Evolutionary conservation across 2,329 filamentous ascomycete species (phyloP), one percentile per base, ranked within the genome.

Genomic region (Penicillium sp.): DNA sequence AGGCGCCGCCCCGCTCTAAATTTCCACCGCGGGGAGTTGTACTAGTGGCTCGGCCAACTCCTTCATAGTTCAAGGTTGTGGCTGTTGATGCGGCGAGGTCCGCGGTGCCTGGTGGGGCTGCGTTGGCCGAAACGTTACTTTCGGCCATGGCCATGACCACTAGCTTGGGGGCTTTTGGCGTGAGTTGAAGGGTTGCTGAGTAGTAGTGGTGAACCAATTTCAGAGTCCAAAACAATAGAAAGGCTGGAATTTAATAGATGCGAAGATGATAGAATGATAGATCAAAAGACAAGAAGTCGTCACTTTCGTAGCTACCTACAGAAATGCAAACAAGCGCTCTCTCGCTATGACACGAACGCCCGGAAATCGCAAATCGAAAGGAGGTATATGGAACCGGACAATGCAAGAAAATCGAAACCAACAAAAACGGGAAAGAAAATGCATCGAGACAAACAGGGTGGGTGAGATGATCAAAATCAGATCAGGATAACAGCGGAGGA

Each of bases 351-450:
- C 18, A 54, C 40, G 23, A 42, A 55, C 34, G 23, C 48, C 36
- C 24, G 14, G 26, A 47, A 53, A 49, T 51, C 57, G 44, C 44
- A 59, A 47, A 52, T 59, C 47, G 52, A 56, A 44, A 56, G 34
- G 51, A 49, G 56, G 58, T 61, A 60, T 63, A 61, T 55, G 44
- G 49, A 37, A 53, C 29, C 49, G 48, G 48, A 36, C 36, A 58
- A 56, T 56, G 48, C 51, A 42, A 42, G 23, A n/a, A 55, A 52
- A 19, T 33, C 5, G 13, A 34, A 23, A 26, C 9, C 3, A 37
- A 45, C 28, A 51, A 39, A 23, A 10, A 42, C 10, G 21, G 13
- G 7, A 42, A 19, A 40, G 16, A 53, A 43, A 44, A 23, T 13
- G 37, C 19, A 16, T 40, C 34, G 18, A 21, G 34, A 19, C 9